These are phyloP conservation scores for Incumbomyces delicatus DNA, from an alignment of 2,329 filamentous ascomycete species.

Conservation along the genomic window DNA sequence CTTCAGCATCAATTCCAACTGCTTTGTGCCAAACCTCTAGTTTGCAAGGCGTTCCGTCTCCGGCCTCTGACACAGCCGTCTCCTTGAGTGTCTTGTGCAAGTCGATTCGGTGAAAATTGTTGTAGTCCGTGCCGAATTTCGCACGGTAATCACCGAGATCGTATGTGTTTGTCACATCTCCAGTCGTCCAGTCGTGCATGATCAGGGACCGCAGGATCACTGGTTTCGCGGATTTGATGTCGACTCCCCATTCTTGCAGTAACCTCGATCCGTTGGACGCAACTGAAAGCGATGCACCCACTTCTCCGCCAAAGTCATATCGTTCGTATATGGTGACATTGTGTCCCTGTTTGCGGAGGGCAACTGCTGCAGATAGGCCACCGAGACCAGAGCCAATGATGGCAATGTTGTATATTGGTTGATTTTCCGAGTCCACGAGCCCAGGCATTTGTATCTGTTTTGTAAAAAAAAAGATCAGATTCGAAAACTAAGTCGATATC, in stretches of 20 bases:
- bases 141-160: conserved; percentile 23
- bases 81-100: conserved; percentile 30
- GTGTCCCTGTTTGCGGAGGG: conserved; percentile 26
- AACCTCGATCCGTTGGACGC: conserved; percentile 24
- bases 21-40: conserved; percentile 22
- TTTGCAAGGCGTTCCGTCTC: conserved; percentile 16
- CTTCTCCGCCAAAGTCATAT: conserved; percentile 24
- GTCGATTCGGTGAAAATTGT: conserved; percentile 31
- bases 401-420: conserved; percentile 1
- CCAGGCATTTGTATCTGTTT: no score
- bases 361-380: conserved; percentile 25
- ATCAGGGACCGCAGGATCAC: conserved; percentile 25
- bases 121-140: conserved; percentile 16
- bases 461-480: no score
- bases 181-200: conserved; percentile 24
- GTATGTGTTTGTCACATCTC: conserved; percentile 21
- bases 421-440: no score
- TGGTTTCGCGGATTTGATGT: conserved; percentile 18
- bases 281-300: conserved; percentile 26
- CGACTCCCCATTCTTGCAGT: conserved; percentile 21
- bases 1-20: conserved; percentile 16
- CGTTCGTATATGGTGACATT: conserved; percentile 25
- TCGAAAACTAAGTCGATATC: no score
- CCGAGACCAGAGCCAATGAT: conserved; percentile 26
- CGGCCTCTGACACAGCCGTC: conserved; percentile 21